A percentile compares a stretch with the other conserved stretches of the same genome.
phyloP scores from a whole-genome alignment of 2,329 filamentous ascomycete genomes.

The Blastomyces emzantsi region DNA sequence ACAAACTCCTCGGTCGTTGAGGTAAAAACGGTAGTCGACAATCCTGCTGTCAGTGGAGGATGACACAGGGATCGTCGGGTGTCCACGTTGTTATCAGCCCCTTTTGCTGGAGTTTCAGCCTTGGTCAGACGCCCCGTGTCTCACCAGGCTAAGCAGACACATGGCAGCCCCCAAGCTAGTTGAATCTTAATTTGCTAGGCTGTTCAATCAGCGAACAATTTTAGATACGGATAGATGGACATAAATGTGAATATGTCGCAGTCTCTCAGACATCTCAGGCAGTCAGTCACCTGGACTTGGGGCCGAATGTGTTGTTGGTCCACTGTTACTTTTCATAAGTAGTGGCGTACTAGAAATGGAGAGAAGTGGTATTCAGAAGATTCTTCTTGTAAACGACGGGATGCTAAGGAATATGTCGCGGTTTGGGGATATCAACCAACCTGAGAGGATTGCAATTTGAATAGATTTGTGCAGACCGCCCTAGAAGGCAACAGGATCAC shows the following conservation, averaged over 20 bases:
- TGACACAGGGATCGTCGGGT: background rate
- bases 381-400: background rate
- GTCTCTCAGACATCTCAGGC: background rate
- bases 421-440: too few relatives aligned
- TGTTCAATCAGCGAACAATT: background rate
- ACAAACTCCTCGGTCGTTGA: background rate
- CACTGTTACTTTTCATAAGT: background rate
- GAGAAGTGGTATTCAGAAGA: background rate
- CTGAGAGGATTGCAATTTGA: too few relatives aligned
- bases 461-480: too few relatives aligned
- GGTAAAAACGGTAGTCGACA: background rate
- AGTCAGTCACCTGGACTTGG: background rate
- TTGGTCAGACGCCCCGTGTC: background rate
- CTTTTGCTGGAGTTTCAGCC: background rate
- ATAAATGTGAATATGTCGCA: background rate
- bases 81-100: background rate
- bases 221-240: background rate
- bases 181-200: background rate
- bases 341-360: background rate
- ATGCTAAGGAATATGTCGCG: too few relatives aligned
- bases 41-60: background rate
- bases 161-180: conserved; percentile 1
- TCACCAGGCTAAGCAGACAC: background rate
- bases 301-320: background rate
- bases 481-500: background rate